These are phyloP conservation scores for Phallus indusiatus DNA, from an alignment of 768 basidiomycete genomes.

Conservation along the genomic window DNA sequence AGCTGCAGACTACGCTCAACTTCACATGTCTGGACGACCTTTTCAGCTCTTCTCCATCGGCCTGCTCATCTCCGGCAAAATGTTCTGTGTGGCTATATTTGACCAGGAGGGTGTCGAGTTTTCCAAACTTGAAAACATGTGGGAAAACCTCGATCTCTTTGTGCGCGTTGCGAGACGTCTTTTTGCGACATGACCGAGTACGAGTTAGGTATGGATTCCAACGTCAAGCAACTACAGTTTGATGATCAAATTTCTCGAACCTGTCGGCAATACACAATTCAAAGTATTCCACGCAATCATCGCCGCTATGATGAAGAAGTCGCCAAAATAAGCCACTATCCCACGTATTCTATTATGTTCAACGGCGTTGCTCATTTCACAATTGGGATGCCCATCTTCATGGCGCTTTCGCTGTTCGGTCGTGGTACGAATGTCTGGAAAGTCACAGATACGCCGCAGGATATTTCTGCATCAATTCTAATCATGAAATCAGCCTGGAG, in stretches of 20 bases:
- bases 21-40: conserved; percentile 20
- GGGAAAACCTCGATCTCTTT: conserved; percentile 15
- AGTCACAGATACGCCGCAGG: background rate
- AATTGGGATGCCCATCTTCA: background rate
- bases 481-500: conserved; percentile 11
- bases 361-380: background rate
- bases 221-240: background rate
- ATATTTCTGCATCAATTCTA: background rate
- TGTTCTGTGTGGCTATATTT: conserved; percentile 24
- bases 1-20: conserved; percentile 21
- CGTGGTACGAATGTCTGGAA: conserved; percentile 13
- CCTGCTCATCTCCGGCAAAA: conserved; percentile 21
- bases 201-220: conserved; percentile 8
- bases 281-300: too few species aligned
- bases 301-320: background rate
- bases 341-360: background rate
- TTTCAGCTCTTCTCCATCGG: conserved; percentile 23
- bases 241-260: background rate
- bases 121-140: conserved; percentile 20
- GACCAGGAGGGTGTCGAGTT: conserved; percentile 22
- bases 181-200: conserved; percentile 2
- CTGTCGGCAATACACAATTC: background rate
- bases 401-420: conserved; percentile 11
- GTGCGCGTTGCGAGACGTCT: conserved; percentile 18
- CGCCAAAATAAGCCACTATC: background rate